phyloP scores from a whole-genome alignment of 2,329 filamentous ascomycete genomes.

The Claviceps pusilla region DNA sequence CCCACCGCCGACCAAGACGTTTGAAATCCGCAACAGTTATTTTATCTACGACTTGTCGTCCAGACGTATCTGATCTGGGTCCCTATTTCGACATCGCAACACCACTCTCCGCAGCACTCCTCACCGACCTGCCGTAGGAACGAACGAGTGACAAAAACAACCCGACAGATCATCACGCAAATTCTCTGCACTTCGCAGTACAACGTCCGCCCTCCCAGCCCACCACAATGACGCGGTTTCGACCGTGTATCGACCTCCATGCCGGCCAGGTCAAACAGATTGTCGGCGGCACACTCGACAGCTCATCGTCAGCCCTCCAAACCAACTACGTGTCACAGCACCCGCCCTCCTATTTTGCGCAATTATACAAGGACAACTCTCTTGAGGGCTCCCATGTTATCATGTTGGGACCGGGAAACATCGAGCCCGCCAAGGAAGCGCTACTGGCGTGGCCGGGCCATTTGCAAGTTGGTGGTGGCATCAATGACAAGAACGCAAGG shows the following conservation, averaged over 20 bases:
- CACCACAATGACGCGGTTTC: conserved; percentile 71
- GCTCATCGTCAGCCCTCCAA: conserved; percentile 49
- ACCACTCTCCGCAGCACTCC: neutral
- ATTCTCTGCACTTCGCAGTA: neutral
- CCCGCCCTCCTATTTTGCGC: conserved; percentile 66
- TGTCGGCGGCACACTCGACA: conserved; percentile 80
- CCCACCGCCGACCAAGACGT: neutral
- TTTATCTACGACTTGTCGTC: neutral
- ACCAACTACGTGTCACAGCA: conserved; percentile 87
- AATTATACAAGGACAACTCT: conserved; percentile 60
- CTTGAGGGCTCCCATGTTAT: conserved; percentile 83
- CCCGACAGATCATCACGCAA: neutral
- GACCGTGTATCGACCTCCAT: conserved; percentile 94
- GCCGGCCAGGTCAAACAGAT: conserved; percentile 98
- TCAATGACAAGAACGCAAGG: conserved; percentile 68
- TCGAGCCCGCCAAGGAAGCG: conserved; percentile 63
- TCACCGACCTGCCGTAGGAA: neutral
- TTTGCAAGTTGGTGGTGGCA: conserved; percentile 87
- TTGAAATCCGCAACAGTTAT: neutral
- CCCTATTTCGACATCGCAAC: neutral
- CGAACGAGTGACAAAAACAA: too few relatives aligned
- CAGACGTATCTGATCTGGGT: neutral
- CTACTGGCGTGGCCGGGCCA: conserved; percentile 62
- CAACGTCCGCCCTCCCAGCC: neutral
- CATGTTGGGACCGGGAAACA: conserved; percentile 84